Conservation (phyloP, 1,284 basidiomycete genomes). For the Pseudozyma pruni region DNA sequence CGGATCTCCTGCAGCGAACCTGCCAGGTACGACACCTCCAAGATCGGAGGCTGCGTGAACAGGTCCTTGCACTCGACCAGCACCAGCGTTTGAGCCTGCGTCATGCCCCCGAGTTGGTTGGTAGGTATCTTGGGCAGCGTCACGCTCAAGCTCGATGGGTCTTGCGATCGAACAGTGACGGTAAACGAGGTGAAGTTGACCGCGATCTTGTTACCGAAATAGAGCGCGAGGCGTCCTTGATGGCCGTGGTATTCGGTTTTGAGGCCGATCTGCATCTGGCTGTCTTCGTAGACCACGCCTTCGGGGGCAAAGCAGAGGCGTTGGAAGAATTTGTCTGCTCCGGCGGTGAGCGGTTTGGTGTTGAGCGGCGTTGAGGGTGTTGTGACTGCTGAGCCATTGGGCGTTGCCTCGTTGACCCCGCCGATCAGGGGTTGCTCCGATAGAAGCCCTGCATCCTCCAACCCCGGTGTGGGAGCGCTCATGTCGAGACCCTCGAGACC, state of each 20-base stretch:
- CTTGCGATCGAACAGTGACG: constrained; percentile 75
- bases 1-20: constrained; percentile 88
- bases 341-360: constrained; percentile 54
- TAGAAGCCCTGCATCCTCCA: constrained; percentile 28
- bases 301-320: constrained; percentile 83
- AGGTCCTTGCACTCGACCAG: constrained; percentile 92
- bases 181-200: constrained; percentile 88
- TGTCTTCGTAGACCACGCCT: constrained; percentile 94
- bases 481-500: constrained; percentile 86
- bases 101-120: constrained; percentile 80
- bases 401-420: constrained; percentile 17
- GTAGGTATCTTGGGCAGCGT: constrained; percentile 87
- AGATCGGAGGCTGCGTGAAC: constrained; percentile 81
- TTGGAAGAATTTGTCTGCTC: constrained; percentile 78
- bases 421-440: constrained; percentile 34
- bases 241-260: constrained; percentile 95
- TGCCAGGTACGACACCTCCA: constrained; percentile 89
- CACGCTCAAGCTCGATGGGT: constrained; percentile 79
- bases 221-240: constrained; percentile 88
- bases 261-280: constrained; percentile 92
- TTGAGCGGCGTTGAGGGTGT: constrained; percentile 28
- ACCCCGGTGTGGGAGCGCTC: constrained; percentile 68
- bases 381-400: constrained; percentile 23
- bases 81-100: constrained; percentile 90
- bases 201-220: constrained; percentile 94